Conservation (phyloP, 805 yeast species). For the Saccharomycopsis javanensis region DNA sequence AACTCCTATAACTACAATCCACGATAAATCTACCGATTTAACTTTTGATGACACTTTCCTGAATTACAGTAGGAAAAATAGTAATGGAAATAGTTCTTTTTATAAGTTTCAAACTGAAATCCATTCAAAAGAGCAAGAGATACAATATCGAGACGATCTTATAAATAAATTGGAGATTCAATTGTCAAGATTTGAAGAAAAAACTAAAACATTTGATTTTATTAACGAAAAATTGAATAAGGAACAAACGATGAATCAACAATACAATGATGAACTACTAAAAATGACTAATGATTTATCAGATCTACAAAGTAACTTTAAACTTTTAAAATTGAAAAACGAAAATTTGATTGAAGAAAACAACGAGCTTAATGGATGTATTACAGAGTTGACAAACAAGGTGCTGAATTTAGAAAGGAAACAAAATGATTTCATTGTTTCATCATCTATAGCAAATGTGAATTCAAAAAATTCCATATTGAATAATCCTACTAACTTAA, state of each 20-base stretch:
- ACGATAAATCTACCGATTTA: background rate
- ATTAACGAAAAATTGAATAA: background rate
- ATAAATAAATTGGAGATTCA: background rate
- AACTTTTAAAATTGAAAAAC: background rate
- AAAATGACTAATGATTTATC: background rate
- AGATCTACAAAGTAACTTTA: background rate
- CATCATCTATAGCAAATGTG: background rate
- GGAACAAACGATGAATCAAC: background rate
- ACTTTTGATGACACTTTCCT: background rate
- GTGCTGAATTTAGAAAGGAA: background rate
- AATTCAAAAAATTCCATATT: background rate
- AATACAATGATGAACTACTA: background rate
- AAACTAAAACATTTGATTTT: background rate
- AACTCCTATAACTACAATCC: background rate
- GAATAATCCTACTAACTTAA: background rate
- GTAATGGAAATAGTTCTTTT: background rate
- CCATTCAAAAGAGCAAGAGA: background rate
- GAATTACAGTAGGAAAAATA: background rate
- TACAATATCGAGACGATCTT: background rate
- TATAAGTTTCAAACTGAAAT: background rate
- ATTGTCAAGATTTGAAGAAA: background rate
- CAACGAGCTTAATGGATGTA: background rate
- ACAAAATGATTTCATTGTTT: background rate
- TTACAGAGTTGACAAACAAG: background rate
- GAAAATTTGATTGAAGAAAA: background rate